Base-by-base conservation (phyloP, 192 early-diverging fungal genomes). In the Chytriomyces hyalinus region DNA sequence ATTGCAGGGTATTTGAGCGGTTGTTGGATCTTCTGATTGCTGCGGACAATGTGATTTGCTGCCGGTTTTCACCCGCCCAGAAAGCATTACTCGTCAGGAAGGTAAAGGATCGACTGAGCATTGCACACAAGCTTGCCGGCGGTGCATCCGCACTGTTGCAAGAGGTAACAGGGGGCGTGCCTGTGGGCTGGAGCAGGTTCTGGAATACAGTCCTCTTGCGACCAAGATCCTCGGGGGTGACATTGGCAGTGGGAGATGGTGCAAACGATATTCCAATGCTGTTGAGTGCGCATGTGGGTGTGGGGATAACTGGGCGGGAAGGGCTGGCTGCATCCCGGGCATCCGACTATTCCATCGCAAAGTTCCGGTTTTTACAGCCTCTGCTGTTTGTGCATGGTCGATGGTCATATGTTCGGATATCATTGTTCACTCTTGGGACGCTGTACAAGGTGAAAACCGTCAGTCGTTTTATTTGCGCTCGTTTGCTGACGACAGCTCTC, bases 191-290 rank as follows among this genome's bases (percentile, higher is more conserved):
- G 15, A 24, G 1, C 3, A 9, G 61, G 10, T 4, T 75, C n/a
- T 49, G 8, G 8, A 49, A 61, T n/a, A 51, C 49, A 4, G 9
- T 80, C 1, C 43, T 80, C 24, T 20, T 79, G 20, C 26, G 65
- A 74, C 66, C 63, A 24, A 13, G 66, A 20, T 74, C 67, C 0
- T 80, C 74, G 20, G 78, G 83, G 5, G 91, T 93, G 26, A 95
- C 94, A 17, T 78, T 94, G 64, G 94, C 94, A 10, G 93, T 97
- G 50, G 95, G 95, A 49, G 95, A 97, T 64, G 95, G 95, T 26
- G 95, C 92, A 65, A 97, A 97, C 80, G 95, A 97, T 70, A 93
- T 96, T 87, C 92, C 93, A 6, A 97, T 97, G 95, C 93, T 97
- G 67, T 93, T 96, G 75, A 91, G 92, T 76, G 93, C 95, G 9